Base-by-base conservation (phyloP, 2,329 filamentous ascomycete genomes). In the Neonectria hederae region DNA sequence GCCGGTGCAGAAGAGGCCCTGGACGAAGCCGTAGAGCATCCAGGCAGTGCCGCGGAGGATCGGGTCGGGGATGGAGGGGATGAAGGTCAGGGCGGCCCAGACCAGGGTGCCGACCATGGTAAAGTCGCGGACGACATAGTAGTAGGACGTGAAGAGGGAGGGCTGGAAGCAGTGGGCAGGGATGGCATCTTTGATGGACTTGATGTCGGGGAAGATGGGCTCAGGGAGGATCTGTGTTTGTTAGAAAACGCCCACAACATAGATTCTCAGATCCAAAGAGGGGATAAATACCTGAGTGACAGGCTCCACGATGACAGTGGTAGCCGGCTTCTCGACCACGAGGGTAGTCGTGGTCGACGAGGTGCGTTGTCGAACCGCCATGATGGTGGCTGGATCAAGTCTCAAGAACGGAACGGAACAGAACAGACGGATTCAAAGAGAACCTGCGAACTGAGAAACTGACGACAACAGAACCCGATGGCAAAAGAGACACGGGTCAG, bases 1-100 rank as follows among this genome's bases (percentile, higher is more conserved):
- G 4, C 90, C 90, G 3, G 88, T 91, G 75, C 88, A 87, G 69
- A 90, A 79, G 28, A 90, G 84, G 54, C 90, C 89, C 78, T 91
- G 88, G 49, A 86, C 71, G 76, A 88, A 90, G 67, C 87, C 85
- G 76, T 92, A 92, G 46, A 78, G 75, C 30, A 80, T 78, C 87
- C 87, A 91, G 62, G 84, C 82, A 11, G 79, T 70, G 60, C 77
- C 72, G 63, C 85, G 84, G 51, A 83, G 73, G 64, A 74, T 71
- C 35, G 78, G 72, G 66, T 82, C 80, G 61, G 81, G 76, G 59
- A 89, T 79, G 54, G 76, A 73, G 54, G 84, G 83, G 73, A 89
- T 88, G 76, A 83, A 86, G 63, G 81, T 83, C 54, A 87, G 76
- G 26, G 84, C 85, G 22, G 79, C 80, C 74, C 81, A 87, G 71